Evolutionary conservation across 192 early-diverging fungal genomes (phyloP).

Genomic region (Dissophora globulifera): DNA sequence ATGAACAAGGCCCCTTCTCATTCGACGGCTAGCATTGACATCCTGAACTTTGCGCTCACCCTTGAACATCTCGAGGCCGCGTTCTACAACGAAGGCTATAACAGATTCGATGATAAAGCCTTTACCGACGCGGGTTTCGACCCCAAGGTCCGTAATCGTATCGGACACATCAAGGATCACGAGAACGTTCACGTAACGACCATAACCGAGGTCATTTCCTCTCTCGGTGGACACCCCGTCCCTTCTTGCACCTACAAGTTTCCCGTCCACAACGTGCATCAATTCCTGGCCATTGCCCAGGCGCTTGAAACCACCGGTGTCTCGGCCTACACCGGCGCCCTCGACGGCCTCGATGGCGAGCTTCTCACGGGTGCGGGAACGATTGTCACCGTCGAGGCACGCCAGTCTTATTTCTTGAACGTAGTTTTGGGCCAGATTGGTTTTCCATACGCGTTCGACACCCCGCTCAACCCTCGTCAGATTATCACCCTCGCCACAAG

Average conservation of each 20-base stretch:
- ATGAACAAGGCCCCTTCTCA: not conserved
- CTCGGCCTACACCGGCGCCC: slow-evolving; percentile 61
- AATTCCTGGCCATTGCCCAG: slow-evolving; percentile 60
- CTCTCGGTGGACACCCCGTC: slow-evolving; percentile 8
- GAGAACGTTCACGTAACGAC: slow-evolving; percentile 16
- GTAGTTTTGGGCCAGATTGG: slow-evolving; percentile 7
- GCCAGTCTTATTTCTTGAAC: slow-evolving; percentile 23
- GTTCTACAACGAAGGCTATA: slow-evolving; percentile 38
- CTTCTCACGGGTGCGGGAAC: not conserved
- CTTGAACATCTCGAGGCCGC: slow-evolving; percentile 36
- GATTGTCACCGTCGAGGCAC: slow-evolving; percentile 19
- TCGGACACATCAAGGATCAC: slow-evolving; percentile 21
- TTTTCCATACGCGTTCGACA: slow-evolving; percentile 23
- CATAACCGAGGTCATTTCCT: slow-evolving; percentile 20
- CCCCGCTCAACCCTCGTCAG: slow-evolving; percentile 1
- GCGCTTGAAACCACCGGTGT: slow-evolving; percentile 62
- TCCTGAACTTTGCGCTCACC: slow-evolving; percentile 26
- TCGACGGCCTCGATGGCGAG: not conserved
- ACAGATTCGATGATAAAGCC: slow-evolving; percentile 4
- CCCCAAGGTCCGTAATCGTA: slow-evolving; percentile 12
- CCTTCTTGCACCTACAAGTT: slow-evolving; percentile 27
- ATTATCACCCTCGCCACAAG: slow-evolving; percentile 3
- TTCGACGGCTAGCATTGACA: not conserved
- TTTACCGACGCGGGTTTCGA: slow-evolving; percentile 26
- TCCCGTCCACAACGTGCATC: slow-evolving; percentile 48